These are phyloP conservation scores for Pulveroboletus sp. DNA, from an alignment of 768 basidiomycete genomes.

Conservation along the genomic window DNA sequence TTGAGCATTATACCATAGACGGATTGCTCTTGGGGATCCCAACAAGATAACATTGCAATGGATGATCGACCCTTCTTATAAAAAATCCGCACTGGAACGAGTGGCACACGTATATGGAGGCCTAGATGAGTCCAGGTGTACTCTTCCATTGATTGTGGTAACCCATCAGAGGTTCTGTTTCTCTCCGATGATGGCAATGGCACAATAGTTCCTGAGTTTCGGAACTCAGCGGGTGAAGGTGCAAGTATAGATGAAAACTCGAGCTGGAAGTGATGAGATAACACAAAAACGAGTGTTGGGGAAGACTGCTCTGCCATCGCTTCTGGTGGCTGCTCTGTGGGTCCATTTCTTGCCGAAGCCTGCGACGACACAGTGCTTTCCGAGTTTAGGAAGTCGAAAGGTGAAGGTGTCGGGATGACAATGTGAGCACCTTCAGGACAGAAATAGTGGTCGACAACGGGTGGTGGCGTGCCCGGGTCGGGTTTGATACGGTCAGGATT, in stretches of 20 bases:
- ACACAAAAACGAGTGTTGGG: not conserved
- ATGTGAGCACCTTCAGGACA: too few species aligned
- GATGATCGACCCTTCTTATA: not conserved
- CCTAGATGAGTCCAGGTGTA: slow-evolving; percentile 1
- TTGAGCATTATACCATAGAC: not conserved
- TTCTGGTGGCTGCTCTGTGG: too few species aligned
- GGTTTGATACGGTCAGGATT: not conserved
- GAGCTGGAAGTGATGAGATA: not conserved
- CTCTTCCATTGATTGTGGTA: not conserved
- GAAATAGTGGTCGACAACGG: too few species aligned
- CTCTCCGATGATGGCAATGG: not conserved
- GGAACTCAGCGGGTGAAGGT: not conserved
- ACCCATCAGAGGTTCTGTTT: too few species aligned
- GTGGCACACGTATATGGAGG: not conserved
- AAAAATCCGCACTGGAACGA: not conserved
- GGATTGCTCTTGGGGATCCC: not conserved
- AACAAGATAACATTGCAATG: not conserved
- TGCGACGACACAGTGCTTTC: too few species aligned
- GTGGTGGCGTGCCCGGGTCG: too few species aligned
- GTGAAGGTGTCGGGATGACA: too few species aligned
- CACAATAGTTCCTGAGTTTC: not conserved
- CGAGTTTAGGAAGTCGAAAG: too few species aligned
- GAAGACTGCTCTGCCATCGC: too few species aligned
- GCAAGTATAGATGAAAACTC: not conserved
- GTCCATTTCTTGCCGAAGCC: too few species aligned